Evolutionary conservation across 2,329 filamentous ascomycete genomes (phyloP), one percentile per base, ranked within the genome.

Genomic region (Epichloe scottii): DNA sequence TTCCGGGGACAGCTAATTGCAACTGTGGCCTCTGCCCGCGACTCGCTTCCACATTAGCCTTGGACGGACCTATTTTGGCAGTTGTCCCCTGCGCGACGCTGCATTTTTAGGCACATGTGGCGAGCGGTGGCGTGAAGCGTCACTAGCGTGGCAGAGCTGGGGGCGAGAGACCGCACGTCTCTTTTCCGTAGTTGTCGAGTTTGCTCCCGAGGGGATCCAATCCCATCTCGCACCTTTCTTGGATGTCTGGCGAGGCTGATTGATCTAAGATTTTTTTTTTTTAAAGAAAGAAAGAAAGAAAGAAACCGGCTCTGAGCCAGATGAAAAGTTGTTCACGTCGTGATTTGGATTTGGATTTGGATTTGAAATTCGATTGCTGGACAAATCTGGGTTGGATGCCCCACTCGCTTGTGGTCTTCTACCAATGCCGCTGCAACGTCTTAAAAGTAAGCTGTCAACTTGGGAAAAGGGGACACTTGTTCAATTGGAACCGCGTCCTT

Each of bases 401-500:
- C 30, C 30, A 35, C 33, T 37, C 17, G 33, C 17, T 4, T 33
- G 21, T 30, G 30, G 30, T 30, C 30, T 26, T 8, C 26, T 26
- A 8, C 26, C 8, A 30, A 30, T 30, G 26, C 26, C 26, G 26
- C 30, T 30, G 35, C 14, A 14, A 38, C 35, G 35, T 38, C 12
- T 38, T 3, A 38, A 38, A 38, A 38, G 35, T 38, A 14, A 38
- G 12, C 30, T 10, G 30, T 30, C 26, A 30, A 30, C 26, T 44
- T 34, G 21, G 5, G 55, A 57, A 66, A 69, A 61, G 65, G 65
- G 68, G 68, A 70, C 68, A 70, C 68, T 69, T 70, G 68, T 70
- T 69, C 68, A 68, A 66, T 69, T 69, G 62, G 63, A 54, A 58
- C 57, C 56, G 58, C 56, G 54, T 50, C 51, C 50, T 51, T 53